Base-by-base conservation (phyloP, 2,329 filamentous ascomycete genomes). In the Colletotrichum sp. region DNA sequence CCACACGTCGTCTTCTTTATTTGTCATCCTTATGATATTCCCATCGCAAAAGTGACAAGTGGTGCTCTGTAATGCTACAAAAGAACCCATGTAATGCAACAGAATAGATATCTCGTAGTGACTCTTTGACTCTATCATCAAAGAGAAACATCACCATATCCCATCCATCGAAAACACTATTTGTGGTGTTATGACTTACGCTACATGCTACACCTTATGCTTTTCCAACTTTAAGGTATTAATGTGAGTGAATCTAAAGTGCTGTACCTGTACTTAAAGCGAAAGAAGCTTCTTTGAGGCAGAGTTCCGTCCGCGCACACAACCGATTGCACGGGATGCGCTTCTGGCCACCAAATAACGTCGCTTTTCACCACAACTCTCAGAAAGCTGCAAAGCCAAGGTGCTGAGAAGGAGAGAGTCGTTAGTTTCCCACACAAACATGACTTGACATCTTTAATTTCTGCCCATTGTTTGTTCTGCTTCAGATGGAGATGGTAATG, bases 21-120 rank as follows among this genome's bases (percentile, higher is more conserved):
- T 2, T 8, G 12, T 18, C n/a, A 13, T 21, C 4, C n/a, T 21
- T 4, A 5, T 3, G 1, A 21, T 13, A 49, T 49, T 21, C n/a
- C 2, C 10, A 0, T 21, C 0, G 44, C 0, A 49, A 49, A 8
- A 21, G 7, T 49, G 9, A 21, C 10, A 9, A 0, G 18, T n/a
- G 39, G 2, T 7, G 9, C 1, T n/a, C 7, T 16, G 18, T 0
- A 49, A 49, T 8, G 15, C 16, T 49, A 6, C 8, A n/a, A 12
- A n/a, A n/a, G 9, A 49, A 49, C 9, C 39, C 18, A 6, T 1
- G 3, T 39, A 2, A 39, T 39, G 36, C 36, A 39, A 18, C 1
- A 39, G 36, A 3, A 16, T 16, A 2, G 34, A 16, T 6, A 39
- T 39, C 36, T 39, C 36, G 1, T 39, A 39, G 36, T 39, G 8